A percentile compares a stretch with the other conserved stretches of the same genome.
Conservation (phyloP, 495 filamentous ascomycete species). For the Cercophora scortea region DNA sequence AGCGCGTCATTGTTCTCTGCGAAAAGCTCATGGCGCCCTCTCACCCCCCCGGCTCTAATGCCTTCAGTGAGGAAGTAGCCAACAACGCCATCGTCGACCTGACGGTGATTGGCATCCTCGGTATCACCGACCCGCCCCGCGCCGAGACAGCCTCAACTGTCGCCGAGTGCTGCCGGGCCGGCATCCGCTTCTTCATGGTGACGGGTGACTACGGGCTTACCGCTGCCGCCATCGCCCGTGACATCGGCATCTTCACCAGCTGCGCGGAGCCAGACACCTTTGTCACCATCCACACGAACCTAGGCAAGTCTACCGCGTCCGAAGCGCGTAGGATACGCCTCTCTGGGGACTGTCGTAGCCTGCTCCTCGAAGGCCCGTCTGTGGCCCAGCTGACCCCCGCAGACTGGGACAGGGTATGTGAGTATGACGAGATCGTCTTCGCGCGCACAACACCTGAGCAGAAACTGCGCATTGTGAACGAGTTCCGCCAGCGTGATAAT, state of each 20-base stretch:
- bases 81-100: constrained; percentile 21
- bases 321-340: neutral
- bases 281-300: neutral
- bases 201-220: constrained; percentile 60
- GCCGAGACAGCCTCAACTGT: constrained; percentile 54
- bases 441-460: constrained; percentile 62
- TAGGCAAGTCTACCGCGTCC: neutral
- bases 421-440: constrained; percentile 42
- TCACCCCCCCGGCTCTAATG: constrained; percentile 4
- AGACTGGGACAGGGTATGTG: constrained; percentile 52
- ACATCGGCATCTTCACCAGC: constrained; percentile 28
- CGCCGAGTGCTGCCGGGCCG: constrained; percentile 42
- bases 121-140: constrained; percentile 64
- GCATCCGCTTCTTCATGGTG: constrained; percentile 55
- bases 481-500: constrained; percentile 38
- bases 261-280: neutral
- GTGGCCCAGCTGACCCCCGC: constrained; percentile 38
- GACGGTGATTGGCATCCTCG: constrained; percentile 57
- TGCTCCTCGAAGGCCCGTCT: neutral
- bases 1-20: constrained; percentile 50
- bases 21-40: constrained; percentile 4
- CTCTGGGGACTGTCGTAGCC: neutral
- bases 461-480: constrained; percentile 70
- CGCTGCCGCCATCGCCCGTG: constrained; percentile 51
- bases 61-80: constrained; percentile 24